Percentiles rank a stretch among this genome's conserved stretches.
Evolutionary conservation across 192 early-diverging fungal genomes (phyloP).

Genomic region (Phycomyces blakesleeanus): DNA sequence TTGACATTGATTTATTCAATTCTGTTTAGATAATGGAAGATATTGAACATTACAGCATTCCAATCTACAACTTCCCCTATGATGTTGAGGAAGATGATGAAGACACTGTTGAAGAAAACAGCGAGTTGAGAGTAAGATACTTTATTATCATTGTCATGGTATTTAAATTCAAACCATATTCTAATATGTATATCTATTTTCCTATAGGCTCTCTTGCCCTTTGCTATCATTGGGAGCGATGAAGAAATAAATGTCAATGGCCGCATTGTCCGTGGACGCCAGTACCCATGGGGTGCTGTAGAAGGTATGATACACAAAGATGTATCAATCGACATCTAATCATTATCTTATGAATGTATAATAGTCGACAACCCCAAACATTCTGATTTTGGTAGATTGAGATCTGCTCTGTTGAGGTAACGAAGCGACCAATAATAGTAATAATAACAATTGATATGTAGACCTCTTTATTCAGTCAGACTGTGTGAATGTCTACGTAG

Average conservation of each 20-base stretch:
- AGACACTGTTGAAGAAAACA: conserved; percentile 97
- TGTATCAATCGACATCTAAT: not conserved
- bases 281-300: conserved; percentile 95
- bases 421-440: not conserved
- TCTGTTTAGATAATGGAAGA: conserved; percentile 82
- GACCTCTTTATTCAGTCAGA: too few relatives aligned
- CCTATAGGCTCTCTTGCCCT: conserved; percentile 74
- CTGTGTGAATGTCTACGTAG: too few relatives aligned
- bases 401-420: conserved; percentile 81
- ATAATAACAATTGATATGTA: too few relatives aligned
- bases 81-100: conserved; percentile 96
- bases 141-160: not conserved
- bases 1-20: too few relatives aligned
- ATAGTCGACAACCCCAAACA: conserved; percentile 94
- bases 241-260: conserved; percentile 82
- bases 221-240: conserved; percentile 95
- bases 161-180: not conserved
- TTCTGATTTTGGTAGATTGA: conserved; percentile 92
- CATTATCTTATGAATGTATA: not conserved
- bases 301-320: conserved; percentile 52
- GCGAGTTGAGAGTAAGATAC: conserved; percentile 73
- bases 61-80: conserved; percentile 97
- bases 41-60: conserved; percentile 90
- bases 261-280: conserved; percentile 83
- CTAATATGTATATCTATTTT: too few relatives aligned